A percentile compares a stretch with the other conserved stretches of the same genome.
Conservation (phyloP, 306 rosid species). For the Vachellia pachyceras region DNA sequence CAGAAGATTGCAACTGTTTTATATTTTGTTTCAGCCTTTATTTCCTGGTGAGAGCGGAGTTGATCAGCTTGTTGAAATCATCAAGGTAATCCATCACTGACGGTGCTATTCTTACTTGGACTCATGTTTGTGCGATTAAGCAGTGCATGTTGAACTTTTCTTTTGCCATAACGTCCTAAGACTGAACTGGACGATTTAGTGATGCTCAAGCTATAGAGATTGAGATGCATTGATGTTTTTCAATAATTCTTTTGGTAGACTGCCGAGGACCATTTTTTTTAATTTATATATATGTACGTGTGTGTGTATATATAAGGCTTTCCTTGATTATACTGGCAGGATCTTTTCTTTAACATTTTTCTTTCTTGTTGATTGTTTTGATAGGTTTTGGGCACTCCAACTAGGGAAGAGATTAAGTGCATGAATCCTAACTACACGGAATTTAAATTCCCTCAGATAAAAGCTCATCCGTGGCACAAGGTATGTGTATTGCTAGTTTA, state of each 20-base stretch:
- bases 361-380: constrained; percentile 4
- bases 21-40: constrained; percentile 61
- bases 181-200: constrained; percentile 2
- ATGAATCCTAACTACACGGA: constrained; percentile 95
- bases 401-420: constrained; percentile 95
- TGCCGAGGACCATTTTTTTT: not conserved
- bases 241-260: not conserved
- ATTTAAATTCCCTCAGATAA: constrained; percentile 91
- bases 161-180: constrained; percentile 10
- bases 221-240: not conserved
- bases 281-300: no score
- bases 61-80: constrained; percentile 94
- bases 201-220: not conserved
- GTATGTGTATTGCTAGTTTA: constrained; percentile 41
- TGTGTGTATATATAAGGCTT: no score
- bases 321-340: not conserved
- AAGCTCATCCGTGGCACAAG: constrained; percentile 99
- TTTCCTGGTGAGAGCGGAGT: constrained; percentile 97
- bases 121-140: not conserved
- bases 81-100: constrained; percentile 64
- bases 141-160: constrained; percentile 8
- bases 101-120: not conserved
- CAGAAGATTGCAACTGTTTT: constrained; percentile 7
- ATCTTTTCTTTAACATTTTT: constrained; percentile 3
- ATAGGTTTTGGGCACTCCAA: constrained; percentile 90